These are phyloP conservation scores for Bocquillonia castaneifolia DNA, from an alignment of 441 rosid genomes.

Conservation along the genomic window DNA sequence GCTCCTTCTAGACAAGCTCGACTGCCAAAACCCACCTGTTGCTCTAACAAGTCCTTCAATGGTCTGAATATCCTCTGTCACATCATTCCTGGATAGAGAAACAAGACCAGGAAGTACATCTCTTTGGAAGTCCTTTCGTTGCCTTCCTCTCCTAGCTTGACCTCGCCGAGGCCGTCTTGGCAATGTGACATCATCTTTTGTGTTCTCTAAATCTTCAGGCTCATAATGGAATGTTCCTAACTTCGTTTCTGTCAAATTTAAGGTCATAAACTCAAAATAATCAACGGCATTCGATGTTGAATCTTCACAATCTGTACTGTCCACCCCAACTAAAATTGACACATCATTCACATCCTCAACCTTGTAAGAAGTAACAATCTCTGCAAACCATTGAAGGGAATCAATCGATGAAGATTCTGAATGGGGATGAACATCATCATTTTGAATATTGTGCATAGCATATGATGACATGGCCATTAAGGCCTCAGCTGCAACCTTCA, in stretches of 20 bases:
- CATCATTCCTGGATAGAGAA: conserved; percentile 76
- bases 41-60: conserved; percentile 75
- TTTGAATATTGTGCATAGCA: conserved; percentile 17
- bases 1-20: conserved; percentile 57
- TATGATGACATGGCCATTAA: conserved; percentile 59
- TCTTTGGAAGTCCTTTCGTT: conserved; percentile 88
- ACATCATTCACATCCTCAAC: conserved; percentile 28
- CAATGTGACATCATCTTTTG: conserved; percentile 43
- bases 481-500: conserved; percentile 61
- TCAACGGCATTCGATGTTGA: conserved; percentile 34
- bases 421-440: conserved; percentile 30
- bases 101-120: conserved; percentile 86
- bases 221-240: conserved; percentile 47
- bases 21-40: conserved; percentile 58
- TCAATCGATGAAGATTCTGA: conserved; percentile 36
- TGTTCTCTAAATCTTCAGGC: conserved; percentile 50
- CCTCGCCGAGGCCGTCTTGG: conserved; percentile 32
- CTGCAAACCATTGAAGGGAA: conserved; percentile 71
- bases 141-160: conserved; percentile 80
- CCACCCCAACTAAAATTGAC: conserved; percentile 30
- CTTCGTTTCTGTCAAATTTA: conserved; percentile 51
- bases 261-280: conserved; percentile 77
- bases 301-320: conserved; percentile 32
- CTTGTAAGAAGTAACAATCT: conserved; percentile 38
- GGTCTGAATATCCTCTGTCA: conserved; percentile 74